Conservation (phyloP, 208 protist genomes). For the Acanthamoeba sp. region DNA sequence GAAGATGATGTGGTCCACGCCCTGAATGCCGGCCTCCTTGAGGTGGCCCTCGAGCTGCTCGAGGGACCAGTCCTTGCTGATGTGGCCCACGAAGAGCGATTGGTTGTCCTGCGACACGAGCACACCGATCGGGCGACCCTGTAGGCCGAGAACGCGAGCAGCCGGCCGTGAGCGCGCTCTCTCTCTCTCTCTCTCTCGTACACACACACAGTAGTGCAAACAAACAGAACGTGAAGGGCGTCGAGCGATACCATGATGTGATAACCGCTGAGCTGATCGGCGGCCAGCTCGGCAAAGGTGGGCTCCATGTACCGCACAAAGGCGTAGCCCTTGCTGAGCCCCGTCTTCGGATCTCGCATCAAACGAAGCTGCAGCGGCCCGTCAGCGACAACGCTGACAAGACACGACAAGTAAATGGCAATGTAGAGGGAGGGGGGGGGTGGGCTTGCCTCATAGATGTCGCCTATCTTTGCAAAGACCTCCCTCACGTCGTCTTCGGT, state of each 20-base stretch:
- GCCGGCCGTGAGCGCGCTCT: too few species aligned
- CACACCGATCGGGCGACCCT: constrained; percentile 58
- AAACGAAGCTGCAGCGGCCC: background rate
- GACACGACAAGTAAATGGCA: background rate
- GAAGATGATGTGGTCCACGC: constrained; percentile 63
- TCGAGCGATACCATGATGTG: constrained; percentile 21
- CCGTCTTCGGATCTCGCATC: constrained; percentile 70
- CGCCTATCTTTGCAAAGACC: constrained; percentile 65
- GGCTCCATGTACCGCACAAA: constrained; percentile 60
- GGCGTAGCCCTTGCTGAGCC: constrained; percentile 44
- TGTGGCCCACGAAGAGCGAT: constrained; percentile 69
- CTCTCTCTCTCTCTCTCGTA: too few species aligned
- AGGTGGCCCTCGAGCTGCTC: constrained; percentile 32
- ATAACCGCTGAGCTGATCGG: constrained; percentile 54
- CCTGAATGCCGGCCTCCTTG: constrained; percentile 7
- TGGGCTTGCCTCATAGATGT: constrained; percentile 32
- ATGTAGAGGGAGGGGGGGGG: background rate
- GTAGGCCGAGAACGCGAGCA: too few species aligned
- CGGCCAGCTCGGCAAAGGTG: constrained; percentile 40
- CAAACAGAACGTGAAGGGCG: background rate
- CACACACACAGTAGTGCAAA: too few species aligned
- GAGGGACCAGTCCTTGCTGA: constrained; percentile 36
- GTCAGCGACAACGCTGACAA: background rate
- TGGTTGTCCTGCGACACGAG: constrained; percentile 68
- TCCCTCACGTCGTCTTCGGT: constrained; percentile 46